Base-by-base conservation (phyloP, 2,329 filamentous ascomycete genomes). In the Alternaria solani region DNA sequence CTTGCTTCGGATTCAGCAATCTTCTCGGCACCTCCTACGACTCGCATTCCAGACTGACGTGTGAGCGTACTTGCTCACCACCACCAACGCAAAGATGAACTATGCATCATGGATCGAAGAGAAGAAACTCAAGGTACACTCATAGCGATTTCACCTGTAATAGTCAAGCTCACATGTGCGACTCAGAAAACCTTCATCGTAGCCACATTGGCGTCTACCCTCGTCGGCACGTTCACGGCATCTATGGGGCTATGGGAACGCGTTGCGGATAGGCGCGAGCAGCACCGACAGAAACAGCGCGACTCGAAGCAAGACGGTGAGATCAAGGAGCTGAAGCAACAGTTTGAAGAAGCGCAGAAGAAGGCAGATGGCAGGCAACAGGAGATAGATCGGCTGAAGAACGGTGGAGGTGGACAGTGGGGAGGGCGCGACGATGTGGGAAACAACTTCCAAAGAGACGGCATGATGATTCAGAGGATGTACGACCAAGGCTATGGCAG, bases 21-120 rank as follows among this genome's bases (percentile, higher is more conserved):
- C 36, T 38, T 16, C 39, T 57, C 38, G 28, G 44, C 51, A 26
- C 38, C 30, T 51, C 38, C 41, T 46, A 23, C 43, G 23, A 55
- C 38, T 51, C 41, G 7, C 28, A 38, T 46, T 20, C 30, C 11
- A 18, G 25, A 54, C 20, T 7, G 16, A 48, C 18, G 47, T 54
- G 41, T 30, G 55, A 59, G 55, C 55, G 42, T 56, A 20, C 20
- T 18, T 48, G 46, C 48, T 55, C 48, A 53, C 52, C 32, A 41
- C 28, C 28, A 53, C 18, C 46, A 52, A 43, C 48, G 61, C 60
- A 67, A 76, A 61, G 54, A 81, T 81, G 79, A 80, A 80, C 61
- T 81, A 80, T 72, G 70, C 78, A 65, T 80, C 79, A 66, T 80
- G 79, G 78, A 81, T 81, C 56, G 78, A 81, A 72, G 79, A 81